A percentile compares a stretch with the other conserved stretches of the same genome.
Evolutionary conservation across 2,329 filamentous ascomycete genomes (phyloP).

Genomic region (Verticillium isaacii): DNA sequence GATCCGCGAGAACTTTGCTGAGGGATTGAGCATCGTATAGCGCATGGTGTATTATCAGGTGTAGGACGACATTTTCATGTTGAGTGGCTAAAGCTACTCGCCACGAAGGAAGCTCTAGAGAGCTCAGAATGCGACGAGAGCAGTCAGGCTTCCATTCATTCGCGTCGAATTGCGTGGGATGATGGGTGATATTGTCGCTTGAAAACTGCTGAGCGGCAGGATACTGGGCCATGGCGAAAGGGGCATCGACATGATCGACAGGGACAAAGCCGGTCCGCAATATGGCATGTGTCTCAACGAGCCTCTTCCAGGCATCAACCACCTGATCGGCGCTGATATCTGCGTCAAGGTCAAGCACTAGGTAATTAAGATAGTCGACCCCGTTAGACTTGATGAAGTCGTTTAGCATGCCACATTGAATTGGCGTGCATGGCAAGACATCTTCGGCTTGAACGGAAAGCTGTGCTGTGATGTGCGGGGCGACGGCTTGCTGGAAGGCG

Average conservation of each 20-base stretch:
- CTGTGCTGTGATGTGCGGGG: slow-evolving; percentile 19
- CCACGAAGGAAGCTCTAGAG: slow-evolving; percentile 60
- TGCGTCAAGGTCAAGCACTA: slow-evolving; percentile 47
- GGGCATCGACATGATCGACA: slow-evolving; percentile 51
- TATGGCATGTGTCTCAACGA: slow-evolving; percentile 59
- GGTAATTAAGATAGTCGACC: slow-evolving; percentile 69
- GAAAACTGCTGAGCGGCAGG: slow-evolving; percentile 2
- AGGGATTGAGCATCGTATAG: slow-evolving; percentile 82
- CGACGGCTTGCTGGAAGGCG: slow-evolving; percentile 29
- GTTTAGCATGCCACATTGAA: slow-evolving; percentile 76
- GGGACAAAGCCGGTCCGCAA: slow-evolving; percentile 70
- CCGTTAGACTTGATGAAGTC: slow-evolving; percentile 67
- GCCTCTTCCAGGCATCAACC: slow-evolving; percentile 52
- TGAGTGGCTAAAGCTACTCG: slow-evolving; percentile 42
- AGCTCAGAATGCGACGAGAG: slow-evolving; percentile 25
- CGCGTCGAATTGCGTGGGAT: slow-evolving; percentile 20
- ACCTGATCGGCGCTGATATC: slow-evolving; percentile 36
- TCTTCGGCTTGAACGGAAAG: slow-evolving; percentile 32
- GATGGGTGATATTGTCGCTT: not conserved
- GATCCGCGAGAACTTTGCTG: slow-evolving; percentile 55
- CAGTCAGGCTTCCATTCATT: slow-evolving; percentile 29
- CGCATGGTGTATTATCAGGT: slow-evolving; percentile 66
- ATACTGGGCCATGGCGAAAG: slow-evolving; percentile 75
- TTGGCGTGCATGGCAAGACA: slow-evolving; percentile 71
- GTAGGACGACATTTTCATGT: slow-evolving; percentile 23